These are phyloP conservation scores for Aspergillus puulaauensis DNA, from an alignment of 2,329 filamentous ascomycete genomes.

Conservation along the genomic window DNA sequence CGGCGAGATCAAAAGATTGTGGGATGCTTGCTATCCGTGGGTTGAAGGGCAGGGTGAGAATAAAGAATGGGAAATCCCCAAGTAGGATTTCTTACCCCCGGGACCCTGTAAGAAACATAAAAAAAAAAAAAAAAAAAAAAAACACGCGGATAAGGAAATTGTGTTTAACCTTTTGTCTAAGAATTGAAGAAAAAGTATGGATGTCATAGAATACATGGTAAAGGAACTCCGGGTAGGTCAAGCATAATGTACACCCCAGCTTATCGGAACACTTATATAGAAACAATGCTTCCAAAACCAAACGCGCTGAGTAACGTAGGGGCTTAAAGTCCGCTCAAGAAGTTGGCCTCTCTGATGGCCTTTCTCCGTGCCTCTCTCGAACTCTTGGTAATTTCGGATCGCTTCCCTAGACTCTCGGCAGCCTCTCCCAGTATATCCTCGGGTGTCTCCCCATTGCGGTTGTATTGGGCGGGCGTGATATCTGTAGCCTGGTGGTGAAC, in stretches of 20 bases:
- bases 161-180: constrained; percentile 14
- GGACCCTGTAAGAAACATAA: neutral
- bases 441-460: constrained; percentile 21
- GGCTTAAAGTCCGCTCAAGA: constrained; percentile 47
- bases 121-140: neutral
- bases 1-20: constrained; percentile 29
- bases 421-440: constrained; percentile 33
- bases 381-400: constrained; percentile 45
- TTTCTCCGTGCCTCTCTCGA: constrained; percentile 46
- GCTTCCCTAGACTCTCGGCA: constrained; percentile 35
- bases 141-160: neutral
- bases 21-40: constrained; percentile 32
- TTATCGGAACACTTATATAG: constrained; percentile 6
- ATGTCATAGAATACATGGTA: constrained; percentile 34
- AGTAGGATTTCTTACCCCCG: neutral
- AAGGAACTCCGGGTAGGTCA: constrained; percentile 9
- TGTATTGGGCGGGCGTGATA: constrained; percentile 42
- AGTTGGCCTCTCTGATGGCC: constrained; percentile 48
- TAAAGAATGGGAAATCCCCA: constrained; percentile 31
- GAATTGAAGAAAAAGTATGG: constrained; percentile 24
- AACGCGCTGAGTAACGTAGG: neutral
- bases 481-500: constrained; percentile 47
- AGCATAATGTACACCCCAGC: constrained; percentile 17
- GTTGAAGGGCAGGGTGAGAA: constrained; percentile 34
- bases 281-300: constrained; percentile 3